Percentiles rank a stretch among this genome's conserved stretches.
Evolutionary conservation across 1,284 basidiomycete genomes (phyloP).

Genomic region (Ustilago esculenta): DNA sequence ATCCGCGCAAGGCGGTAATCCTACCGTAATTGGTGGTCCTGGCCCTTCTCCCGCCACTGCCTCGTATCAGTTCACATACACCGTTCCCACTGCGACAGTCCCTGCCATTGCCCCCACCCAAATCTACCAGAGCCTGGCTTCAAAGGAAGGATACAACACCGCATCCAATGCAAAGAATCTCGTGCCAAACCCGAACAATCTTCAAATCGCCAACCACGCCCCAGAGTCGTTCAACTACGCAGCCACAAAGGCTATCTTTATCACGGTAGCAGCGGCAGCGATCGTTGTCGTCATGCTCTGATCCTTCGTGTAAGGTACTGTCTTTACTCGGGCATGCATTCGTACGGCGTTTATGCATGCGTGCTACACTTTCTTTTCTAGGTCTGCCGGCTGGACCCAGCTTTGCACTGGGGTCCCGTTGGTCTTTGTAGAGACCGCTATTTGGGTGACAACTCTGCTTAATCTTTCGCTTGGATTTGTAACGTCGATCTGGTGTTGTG

Average conservation of each 20-base stretch:
- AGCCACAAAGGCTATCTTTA: conserved; percentile 28
- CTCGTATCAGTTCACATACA: conserved; percentile 44
- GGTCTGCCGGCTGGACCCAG: not conserved
- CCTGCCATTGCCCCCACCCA: conserved; percentile 21
- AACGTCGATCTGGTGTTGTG: not conserved
- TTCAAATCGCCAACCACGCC: conserved; percentile 29
- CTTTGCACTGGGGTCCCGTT: not conserved
- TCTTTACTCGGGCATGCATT: conserved; percentile 15
- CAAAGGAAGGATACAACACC: conserved; percentile 14
- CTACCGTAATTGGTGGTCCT: conserved; percentile 46
- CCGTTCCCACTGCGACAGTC: conserved; percentile 36
- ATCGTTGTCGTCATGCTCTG: conserved; percentile 23
- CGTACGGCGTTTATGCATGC: not conserved
- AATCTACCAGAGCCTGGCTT: conserved; percentile 28
- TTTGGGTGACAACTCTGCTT: not conserved
- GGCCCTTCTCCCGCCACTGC: conserved; percentile 45
- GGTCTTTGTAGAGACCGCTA: not conserved
- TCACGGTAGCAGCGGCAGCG: conserved; percentile 21
- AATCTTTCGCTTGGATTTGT: not conserved
- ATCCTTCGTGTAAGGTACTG: no score
- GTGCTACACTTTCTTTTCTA: not conserved
- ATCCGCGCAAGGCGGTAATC: conserved; percentile 27
- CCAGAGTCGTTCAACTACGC: conserved; percentile 10
- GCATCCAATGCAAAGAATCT: conserved; percentile 21
- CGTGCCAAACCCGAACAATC: conserved; percentile 25